Evolutionary conservation across 1,139 yeast genomes (phyloP).

Genomic region (Debaryomyces udenii): DNA sequence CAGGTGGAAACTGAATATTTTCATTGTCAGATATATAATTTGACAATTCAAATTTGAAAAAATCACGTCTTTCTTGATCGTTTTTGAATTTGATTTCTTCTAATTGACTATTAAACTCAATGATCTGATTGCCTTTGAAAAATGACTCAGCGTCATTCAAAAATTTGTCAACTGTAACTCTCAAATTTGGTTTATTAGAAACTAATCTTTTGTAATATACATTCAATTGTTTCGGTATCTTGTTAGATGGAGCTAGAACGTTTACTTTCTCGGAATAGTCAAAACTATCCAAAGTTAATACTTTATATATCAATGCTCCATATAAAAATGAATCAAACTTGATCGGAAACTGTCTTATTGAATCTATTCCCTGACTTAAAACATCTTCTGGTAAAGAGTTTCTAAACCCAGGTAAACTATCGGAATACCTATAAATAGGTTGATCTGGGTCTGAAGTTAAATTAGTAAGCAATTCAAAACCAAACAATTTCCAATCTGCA

Average conservation of each 20-base stretch:
- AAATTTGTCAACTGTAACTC: conserved; percentile 56
- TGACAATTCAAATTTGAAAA: conserved; percentile 51
- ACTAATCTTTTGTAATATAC: conserved; percentile 26
- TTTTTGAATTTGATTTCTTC: conserved; percentile 55
- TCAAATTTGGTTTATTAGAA: conserved; percentile 31
- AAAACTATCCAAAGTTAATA: conserved; percentile 35
- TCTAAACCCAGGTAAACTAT: conserved; percentile 26
- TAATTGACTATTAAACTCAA: conserved; percentile 51
- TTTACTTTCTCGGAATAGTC: conserved; percentile 6
- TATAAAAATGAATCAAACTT: conserved; percentile 67
- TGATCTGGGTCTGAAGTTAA: conserved; percentile 53
- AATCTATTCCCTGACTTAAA: conserved; percentile 42
- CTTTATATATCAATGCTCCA: conserved; percentile 56
- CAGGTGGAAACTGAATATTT: conserved; percentile 50
- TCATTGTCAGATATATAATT: conserved; percentile 25
- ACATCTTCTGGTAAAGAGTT: conserved; percentile 49
- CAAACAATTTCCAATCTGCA: conserved; percentile 88
- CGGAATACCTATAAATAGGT: conserved; percentile 40
- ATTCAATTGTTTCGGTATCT: conserved; percentile 19
- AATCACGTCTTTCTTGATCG: conserved; percentile 53
- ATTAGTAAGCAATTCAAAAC: conserved; percentile 72
- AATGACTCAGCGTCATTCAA: conserved; percentile 44
- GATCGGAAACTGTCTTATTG: conserved; percentile 39
- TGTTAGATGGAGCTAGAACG: conserved; percentile 4
- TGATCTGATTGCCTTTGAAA: conserved; percentile 47